Evolutionary conservation across 345 rosid genomes (phyloP).

Genomic region (Euphorbia tirucalli): DNA sequence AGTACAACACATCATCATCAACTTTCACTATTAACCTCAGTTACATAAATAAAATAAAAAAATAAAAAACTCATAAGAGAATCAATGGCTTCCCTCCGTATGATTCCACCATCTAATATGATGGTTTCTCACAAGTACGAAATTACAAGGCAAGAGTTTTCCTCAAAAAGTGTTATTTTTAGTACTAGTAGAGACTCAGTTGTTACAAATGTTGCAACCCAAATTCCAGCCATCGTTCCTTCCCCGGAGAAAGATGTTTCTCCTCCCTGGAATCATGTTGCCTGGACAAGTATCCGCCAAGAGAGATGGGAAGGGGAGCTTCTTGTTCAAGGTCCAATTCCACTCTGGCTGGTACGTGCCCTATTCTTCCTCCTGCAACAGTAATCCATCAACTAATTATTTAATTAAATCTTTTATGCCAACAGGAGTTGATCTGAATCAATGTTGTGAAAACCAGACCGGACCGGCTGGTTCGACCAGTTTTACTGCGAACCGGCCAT

Average conservation of each 20-base stretch:
- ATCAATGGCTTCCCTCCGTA: constrained; percentile 46
- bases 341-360: constrained; percentile 79
- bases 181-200: constrained; percentile 11
- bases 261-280: constrained; percentile 43
- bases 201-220: constrained; percentile 37
- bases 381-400: too few species aligned
- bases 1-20: neutral
- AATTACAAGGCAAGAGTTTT: constrained; percentile 10
- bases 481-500: too few species aligned
- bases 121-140: constrained; percentile 22
- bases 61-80: too few species aligned
- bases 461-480: too few species aligned
- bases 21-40: neutral
- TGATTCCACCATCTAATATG: constrained; percentile 22
- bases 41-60: too few species aligned
- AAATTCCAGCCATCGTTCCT: constrained; percentile 15
- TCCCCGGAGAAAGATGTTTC: constrained; percentile 35
- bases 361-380: neutral
- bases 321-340: constrained; percentile 68
- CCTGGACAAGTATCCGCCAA: constrained; percentile 81
- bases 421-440: too few species aligned
- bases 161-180: neutral
- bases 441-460: too few species aligned
- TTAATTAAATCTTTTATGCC: too few species aligned
- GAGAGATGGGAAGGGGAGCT: constrained; percentile 89